phyloP scores from a whole-genome alignment of 2,329 filamentous ascomycete species.

The Pseudogymnoascus pannorum region DNA sequence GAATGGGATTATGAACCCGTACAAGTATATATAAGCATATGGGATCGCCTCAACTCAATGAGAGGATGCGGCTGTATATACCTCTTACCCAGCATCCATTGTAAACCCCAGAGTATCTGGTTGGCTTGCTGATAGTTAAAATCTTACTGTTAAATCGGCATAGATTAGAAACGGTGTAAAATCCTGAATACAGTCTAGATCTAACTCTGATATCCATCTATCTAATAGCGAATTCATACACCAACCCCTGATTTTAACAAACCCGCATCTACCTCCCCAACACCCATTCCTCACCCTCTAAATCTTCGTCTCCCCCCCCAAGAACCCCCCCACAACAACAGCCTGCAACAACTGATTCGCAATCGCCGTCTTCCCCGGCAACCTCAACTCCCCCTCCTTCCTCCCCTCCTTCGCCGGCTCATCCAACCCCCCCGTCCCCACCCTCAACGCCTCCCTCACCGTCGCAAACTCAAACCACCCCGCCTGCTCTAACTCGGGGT shows the following conservation, averaged over 20 bases:
- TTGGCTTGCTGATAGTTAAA: neutral
- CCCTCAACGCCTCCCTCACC: conserved; percentile 63
- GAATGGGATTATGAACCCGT: conserved; percentile 99
- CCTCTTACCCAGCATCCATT: neutral
- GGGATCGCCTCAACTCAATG: neutral
- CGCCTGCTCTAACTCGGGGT: conserved; percentile 84
- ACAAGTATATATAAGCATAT: conserved; percentile 72
- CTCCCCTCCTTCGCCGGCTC: conserved; percentile 58
- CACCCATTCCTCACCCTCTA: conserved; percentile 10
- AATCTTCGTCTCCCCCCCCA: conserved; percentile 33
- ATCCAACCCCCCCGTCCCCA: conserved; percentile 61
- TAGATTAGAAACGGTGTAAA: neutral
- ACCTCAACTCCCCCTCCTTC: conserved; percentile 66
- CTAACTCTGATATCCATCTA: neutral
- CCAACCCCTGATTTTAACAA: neutral
- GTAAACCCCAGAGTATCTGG: neutral
- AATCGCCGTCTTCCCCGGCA: conserved; percentile 85
- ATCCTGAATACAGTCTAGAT: conserved; percentile 3
- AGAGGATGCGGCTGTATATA: neutral
- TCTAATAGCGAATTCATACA: neutral
- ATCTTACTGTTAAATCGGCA: neutral
- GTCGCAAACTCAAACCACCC: conserved; percentile 83
- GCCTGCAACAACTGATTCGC: conserved; percentile 81
- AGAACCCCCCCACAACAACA: conserved; percentile 65
- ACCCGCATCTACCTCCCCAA: neutral